phyloP scores from a whole-genome alignment of 2,329 filamentous ascomycete genomes.

The Diplodia seriata region DNA sequence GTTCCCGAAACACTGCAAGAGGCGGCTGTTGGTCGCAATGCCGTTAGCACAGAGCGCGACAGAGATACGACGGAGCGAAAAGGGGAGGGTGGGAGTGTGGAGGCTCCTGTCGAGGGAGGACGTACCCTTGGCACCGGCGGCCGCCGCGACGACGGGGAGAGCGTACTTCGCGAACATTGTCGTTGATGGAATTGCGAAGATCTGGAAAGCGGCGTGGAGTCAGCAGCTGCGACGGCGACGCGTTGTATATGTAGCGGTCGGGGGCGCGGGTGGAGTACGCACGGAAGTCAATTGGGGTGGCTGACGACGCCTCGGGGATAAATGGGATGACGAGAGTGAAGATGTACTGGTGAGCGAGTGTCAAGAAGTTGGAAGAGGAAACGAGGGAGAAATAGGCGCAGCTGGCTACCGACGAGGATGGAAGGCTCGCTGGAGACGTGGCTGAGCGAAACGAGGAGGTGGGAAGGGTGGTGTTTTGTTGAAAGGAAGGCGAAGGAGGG shows the following conservation, averaged over 20 bases:
- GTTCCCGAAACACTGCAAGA: constrained; percentile 54
- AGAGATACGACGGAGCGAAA: not conserved
- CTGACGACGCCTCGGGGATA: constrained; percentile 40
- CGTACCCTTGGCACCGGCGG: constrained; percentile 60
- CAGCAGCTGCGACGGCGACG: constrained; percentile 37
- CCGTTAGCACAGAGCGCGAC: constrained; percentile 35
- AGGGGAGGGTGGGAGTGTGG: not conserved
- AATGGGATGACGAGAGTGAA: constrained; percentile 42
- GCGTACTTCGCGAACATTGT: constrained; percentile 65
- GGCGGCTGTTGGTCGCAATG: constrained; percentile 36
- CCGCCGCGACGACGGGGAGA: constrained; percentile 62
- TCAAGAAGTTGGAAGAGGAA: constrained; percentile 44
- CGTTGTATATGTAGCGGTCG: constrained; percentile 33
- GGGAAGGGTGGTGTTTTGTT: constrained; percentile 33
- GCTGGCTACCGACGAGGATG: constrained; percentile 33
- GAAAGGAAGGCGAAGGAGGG: constrained; percentile 32
- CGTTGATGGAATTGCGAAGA: constrained; percentile 38
- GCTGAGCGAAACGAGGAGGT: constrained; percentile 36
- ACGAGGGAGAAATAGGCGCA: constrained; percentile 48
- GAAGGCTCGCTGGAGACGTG: constrained; percentile 35
- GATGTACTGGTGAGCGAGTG: constrained; percentile 48
- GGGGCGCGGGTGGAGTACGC: constrained; percentile 31
- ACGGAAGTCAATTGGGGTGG: constrained; percentile 44
- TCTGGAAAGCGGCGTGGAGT: constrained; percentile 37
- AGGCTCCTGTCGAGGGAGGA: constrained; percentile 19